Evolutionary conservation across 1,284 basidiomycete genomes (phyloP), one percentile per base, ranked within the genome.

Genomic region (Heterobasidion occidentale): DNA sequence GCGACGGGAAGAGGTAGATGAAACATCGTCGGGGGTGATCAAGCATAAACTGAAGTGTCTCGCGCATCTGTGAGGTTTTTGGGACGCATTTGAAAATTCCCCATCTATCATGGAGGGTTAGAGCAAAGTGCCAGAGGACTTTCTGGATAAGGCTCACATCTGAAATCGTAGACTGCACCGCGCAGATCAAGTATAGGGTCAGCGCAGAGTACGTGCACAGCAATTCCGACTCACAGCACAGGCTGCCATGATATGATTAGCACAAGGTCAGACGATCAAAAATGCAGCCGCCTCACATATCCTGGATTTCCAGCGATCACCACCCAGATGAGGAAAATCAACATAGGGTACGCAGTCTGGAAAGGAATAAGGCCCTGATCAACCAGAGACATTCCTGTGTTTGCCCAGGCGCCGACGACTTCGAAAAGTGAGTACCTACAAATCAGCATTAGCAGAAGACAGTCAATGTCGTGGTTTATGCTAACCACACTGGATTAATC

Each of bases 21-120:
- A 92, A 98, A 73, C 94, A 93, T 62, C 95, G 81, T 34, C 95
- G 83, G 7, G 95, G 95, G 66, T 98, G 95, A 66, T 98, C 94
- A 11, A 98, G 80, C 7, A 98, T 77, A 69, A 98, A 98, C 55
- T 86, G 84, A 3, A 96, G 75, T 0, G 92, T 90, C 69, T 95
- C 92, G 55, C 84, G 77, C 1, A 80, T 68, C 2, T 83, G 79
- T 14, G 88, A 90, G 0, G 67, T 64, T 1, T 68, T 66, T 1
- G 84, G 82, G 12, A 85, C 78, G n/a, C 80, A 56, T 65, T 88
- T 88, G 36, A 84, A 81, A 44, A 90, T 67, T 15, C 70, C 64
- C 92, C 93, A 98, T 60, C 90, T 92, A 44, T 19, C 8, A 52
- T 49, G 5, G 27, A 27, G 27, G 27, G 27, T 27, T 3, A 27